Percentiles rank a stretch among this genome's conserved stretches.
Evolutionary conservation across 805 yeast genomes (phyloP).

Genomic region (Vanderwaltozyma yarrowii): DNA sequence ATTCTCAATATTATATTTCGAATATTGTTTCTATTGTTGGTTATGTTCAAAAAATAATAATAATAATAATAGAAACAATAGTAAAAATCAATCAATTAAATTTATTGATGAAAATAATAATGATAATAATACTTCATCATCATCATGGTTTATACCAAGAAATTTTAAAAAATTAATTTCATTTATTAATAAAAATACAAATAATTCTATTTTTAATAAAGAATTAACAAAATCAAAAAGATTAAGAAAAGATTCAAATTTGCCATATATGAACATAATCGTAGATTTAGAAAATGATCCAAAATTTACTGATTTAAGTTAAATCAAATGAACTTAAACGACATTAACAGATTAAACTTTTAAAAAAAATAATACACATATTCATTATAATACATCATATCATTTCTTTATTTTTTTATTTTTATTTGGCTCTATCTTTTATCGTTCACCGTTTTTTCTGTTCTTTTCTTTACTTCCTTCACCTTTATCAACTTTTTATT

Average conservation of each 20-base stretch:
- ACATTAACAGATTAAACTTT: not conserved
- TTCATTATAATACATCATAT: not conserved
- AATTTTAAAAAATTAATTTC: not conserved
- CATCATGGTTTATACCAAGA: not conserved
- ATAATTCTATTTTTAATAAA: not conserved
- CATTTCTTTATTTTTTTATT: not conserved
- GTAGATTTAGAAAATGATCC: conserved; percentile 11
- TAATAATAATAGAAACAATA: not conserved
- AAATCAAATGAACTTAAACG: not conserved
- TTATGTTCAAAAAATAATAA: not conserved
- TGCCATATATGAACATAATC: conserved; percentile 11
- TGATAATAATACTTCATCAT: not conserved
- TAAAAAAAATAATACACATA: not conserved
- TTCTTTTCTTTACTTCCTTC: no score
- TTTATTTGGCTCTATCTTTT: no score
- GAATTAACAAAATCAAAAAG: not conserved
- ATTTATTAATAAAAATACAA: not conserved
- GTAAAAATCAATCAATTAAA: not conserved
- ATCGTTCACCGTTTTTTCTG: no score
- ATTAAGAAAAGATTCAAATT: conserved; percentile 2
- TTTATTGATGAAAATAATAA: not conserved
- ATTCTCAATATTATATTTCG: conserved; percentile 33
- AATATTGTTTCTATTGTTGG: conserved; percentile 32
- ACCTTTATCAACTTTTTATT: no score
- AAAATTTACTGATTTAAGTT: not conserved